Evolutionary conservation across 2,329 filamentous ascomycete genomes (phyloP), one percentile per base, ranked within the genome.

Genomic region (Colletotrichum viniferum): DNA sequence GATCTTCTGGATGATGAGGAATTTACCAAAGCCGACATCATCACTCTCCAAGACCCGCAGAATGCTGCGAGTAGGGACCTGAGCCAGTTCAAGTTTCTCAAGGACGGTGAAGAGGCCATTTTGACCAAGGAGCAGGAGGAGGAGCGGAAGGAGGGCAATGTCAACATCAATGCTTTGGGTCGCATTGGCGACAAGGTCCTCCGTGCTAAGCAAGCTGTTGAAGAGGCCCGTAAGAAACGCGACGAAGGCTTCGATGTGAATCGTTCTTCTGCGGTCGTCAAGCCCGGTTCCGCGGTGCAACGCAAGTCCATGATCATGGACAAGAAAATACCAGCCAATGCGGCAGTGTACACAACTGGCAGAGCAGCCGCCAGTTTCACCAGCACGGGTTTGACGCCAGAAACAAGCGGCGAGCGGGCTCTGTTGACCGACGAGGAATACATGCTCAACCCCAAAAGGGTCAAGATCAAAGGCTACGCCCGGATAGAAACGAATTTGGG

Each of bases 1-100:
- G 97, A 99, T 85, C 86, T 99, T 58, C 90, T 98, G 10, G 95
- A 94, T 80, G 96, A 99, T 79, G 90, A 92, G 77, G 94, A 96
- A 74, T 99, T 99, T 81, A 91, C 91, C 34, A 91, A 97, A 77
- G 94, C 94, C 79, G 97, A 99, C 84, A 96, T 99, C 76, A 98
- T 99, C 81, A 98, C 96, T 0, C 87, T 99, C 12, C 97, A 99
- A 83, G 97, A 99, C 82, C 97, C 97, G 13, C 96, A 98, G 82
- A 98, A 98, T 83, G 88, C 97, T 24, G 93, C 94, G 71, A 92
- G 92, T 71, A 88, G 96, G 78, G 94, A 98, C 83, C 88, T 98
- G 77, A 96, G 93, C 84, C 92, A 93, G 61, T 99, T 98, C 88
- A 96, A 97, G 82, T 96, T 96, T 80, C 85, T 99, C 70, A 92